A percentile compares a stretch with the other conserved stretches of the same genome.
Conservation (phyloP, 2,329 filamentous ascomycete genomes). For the Trichocomaceae sp. region DNA sequence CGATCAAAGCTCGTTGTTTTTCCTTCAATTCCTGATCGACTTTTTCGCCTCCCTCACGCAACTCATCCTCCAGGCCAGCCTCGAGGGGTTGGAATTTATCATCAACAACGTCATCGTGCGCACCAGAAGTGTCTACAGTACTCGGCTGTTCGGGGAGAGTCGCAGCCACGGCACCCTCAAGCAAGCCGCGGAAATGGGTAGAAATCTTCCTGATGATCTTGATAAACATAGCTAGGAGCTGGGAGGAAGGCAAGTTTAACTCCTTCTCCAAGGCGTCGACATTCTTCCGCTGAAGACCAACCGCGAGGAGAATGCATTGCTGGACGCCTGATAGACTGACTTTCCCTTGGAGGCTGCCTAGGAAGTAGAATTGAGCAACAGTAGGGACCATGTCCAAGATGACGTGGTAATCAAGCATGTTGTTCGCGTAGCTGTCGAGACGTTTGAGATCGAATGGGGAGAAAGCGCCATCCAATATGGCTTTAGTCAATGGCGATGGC, state of each 20-base stretch:
- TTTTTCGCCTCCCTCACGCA: slow-evolving; percentile 76
- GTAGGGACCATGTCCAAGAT: slow-evolving; percentile 86
- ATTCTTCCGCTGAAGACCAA: slow-evolving; percentile 85
- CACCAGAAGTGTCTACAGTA: slow-evolving; percentile 45
- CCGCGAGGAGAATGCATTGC: slow-evolving; percentile 76
- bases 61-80: slow-evolving; percentile 67
- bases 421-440: slow-evolving; percentile 90
- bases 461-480: slow-evolving; percentile 68
- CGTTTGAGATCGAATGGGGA: slow-evolving; percentile 93
- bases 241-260: slow-evolving; percentile 63
- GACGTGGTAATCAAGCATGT: slow-evolving; percentile 95
- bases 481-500: slow-evolving; percentile 58
- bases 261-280: slow-evolving; percentile 76
- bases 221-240: slow-evolving; percentile 93
- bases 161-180: slow-evolving; percentile 66
- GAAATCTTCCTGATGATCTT: slow-evolving; percentile 89
- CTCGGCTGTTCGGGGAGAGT: slow-evolving; percentile 49
- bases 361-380: slow-evolving; percentile 79
- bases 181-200: slow-evolving; percentile 65
- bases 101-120: slow-evolving; percentile 62
- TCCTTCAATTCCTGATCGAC: slow-evolving; percentile 63
- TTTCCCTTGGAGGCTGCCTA: slow-evolving; percentile 59
- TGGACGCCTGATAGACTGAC: slow-evolving; percentile 77
- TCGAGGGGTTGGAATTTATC: slow-evolving; percentile 65
- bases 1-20: slow-evolving; percentile 81